phyloP scores from a whole-genome alignment of 768 basidiomycete species.

The Lyophyllum decastes region DNA sequence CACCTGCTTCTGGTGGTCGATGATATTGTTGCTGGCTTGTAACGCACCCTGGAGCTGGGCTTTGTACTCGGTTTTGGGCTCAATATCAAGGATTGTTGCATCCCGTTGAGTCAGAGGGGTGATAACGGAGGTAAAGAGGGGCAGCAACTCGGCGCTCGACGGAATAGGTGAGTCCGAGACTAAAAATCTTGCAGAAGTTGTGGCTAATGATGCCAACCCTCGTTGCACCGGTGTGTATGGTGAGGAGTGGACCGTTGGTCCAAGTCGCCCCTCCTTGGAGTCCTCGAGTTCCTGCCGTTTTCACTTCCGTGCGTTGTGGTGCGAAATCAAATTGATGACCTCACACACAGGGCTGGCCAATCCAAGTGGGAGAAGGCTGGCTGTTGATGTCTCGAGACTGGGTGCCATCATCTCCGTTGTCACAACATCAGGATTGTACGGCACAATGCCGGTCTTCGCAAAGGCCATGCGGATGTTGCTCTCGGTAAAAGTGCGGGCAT shows the following conservation, averaged over 20 bases:
- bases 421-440: neutral
- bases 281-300: too few relatives aligned
- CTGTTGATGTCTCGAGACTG: too few relatives aligned
- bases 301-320: too few relatives aligned
- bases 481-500: conserved; percentile 8
- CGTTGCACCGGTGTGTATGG: neutral
- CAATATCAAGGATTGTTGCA: neutral
- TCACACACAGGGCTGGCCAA: too few relatives aligned
- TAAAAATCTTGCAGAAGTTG: neutral
- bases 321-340: too few relatives aligned
- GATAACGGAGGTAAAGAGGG: neutral
- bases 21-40: neutral
- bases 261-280: too few relatives aligned
- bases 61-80: neutral
- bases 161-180: neutral
- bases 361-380: too few relatives aligned
- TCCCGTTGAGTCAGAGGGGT: neutral
- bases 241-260: too few relatives aligned
- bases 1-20: neutral
- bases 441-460: conserved; percentile 18
- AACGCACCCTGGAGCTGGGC: neutral
- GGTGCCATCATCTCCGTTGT: too few relatives aligned
- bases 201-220: neutral
- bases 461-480: conserved; percentile 24
- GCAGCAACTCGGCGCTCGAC: neutral